Evolutionary conservation across 345 rosid species (phyloP).

Genomic region (Euphorbia pulcherrima): DNA sequence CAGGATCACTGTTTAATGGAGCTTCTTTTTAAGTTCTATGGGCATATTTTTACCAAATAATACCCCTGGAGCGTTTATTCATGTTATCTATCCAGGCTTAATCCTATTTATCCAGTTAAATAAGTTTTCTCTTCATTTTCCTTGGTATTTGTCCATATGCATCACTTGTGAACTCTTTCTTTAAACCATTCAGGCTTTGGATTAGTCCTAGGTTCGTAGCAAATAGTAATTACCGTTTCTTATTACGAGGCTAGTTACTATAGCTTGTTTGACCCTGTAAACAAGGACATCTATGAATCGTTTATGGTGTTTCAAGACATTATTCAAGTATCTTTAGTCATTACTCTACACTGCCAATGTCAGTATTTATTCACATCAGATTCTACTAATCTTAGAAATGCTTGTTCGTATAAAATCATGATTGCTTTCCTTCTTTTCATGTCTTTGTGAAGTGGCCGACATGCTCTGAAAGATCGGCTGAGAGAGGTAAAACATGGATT

Average conservation of each 20-base stretch:
- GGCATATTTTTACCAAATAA: too few species aligned
- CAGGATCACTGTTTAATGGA: too few species aligned
- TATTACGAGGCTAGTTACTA: too few species aligned
- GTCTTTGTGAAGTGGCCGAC: conserved; percentile 64
- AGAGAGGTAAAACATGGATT: conserved; percentile 50
- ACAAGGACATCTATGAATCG: neutral
- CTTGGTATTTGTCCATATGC: neutral
- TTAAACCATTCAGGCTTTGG: neutral
- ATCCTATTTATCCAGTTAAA: neutral
- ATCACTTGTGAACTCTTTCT: neutral
- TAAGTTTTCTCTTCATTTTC: neutral
- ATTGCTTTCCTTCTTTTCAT: conserved; percentile 1
- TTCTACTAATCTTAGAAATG: neutral
- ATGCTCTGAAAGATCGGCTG: conserved; percentile 75
- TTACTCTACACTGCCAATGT: neutral
- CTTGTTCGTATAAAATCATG: neutral
- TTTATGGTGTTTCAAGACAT: neutral
- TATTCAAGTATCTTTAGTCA: neutral
- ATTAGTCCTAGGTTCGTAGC: too few species aligned
- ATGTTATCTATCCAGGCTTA: neutral
- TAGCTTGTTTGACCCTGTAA: too few species aligned
- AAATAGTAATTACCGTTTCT: too few species aligned
- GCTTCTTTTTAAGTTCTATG: too few species aligned
- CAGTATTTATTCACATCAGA: neutral
- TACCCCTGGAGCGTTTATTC: too few species aligned